Base-by-base conservation (phyloP, 148 eudicot genomes). In the Rheum nobile region DNA sequence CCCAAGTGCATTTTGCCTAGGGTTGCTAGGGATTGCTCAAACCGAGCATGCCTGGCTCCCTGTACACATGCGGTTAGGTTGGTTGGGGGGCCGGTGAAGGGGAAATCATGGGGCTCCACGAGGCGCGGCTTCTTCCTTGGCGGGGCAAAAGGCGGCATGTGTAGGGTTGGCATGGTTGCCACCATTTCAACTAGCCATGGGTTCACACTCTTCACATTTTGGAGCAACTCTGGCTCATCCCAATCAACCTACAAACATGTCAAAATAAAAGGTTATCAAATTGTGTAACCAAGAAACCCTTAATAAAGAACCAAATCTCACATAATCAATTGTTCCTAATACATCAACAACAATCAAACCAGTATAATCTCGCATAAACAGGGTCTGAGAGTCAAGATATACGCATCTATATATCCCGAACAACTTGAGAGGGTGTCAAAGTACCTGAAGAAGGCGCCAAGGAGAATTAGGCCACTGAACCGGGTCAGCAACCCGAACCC, bases 41-140 rank as follows among this genome's bases (percentile, higher is more conserved):
- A 85, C 67, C 84, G 97, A 84, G 97, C 86, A 85, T 91, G 98
- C 98, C 98, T 95, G 97, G 96, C 88, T 90, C 91, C 98, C 98
- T 95, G 97, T 91, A 91, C 84, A 86, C 97, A 89, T 82, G 93
- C 90, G 86, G 95, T 50, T 42, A 84, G 76, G 82, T 82, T 85
- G 84, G 83, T 86, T 34, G 90, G 72, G 83, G 70, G 84, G 81
- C 81, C 78, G 2, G 41, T 42, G 32, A 84, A 81, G 34, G 84
- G 67, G 79, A 69, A 81, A 75, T 84, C 87, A 0, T 71, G 68
- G 10, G 73, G 59, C 42, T 84, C 82, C 41, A 75, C 48, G 26
- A 75, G 73, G 54, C 87, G 37, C 10, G 75, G 73, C 79, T 84
- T 84, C 80, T 84, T 84, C 26, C 84, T 74, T 2, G 87, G 87